Evolutionary conservation across 441 rosid genomes (phyloP).

Genomic region (Populus trichocarpa): DNA sequence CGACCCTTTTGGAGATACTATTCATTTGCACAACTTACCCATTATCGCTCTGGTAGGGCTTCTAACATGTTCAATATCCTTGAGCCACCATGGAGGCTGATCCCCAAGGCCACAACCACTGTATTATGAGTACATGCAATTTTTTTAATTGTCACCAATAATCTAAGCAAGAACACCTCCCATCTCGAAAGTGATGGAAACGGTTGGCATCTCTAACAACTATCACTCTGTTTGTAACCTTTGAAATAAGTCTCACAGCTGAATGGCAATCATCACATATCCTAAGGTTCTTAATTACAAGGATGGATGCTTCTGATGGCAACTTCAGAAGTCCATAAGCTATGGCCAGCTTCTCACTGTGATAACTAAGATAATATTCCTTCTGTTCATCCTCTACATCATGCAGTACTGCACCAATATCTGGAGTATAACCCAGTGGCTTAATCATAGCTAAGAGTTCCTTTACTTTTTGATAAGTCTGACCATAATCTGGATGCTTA

Average conservation of each 20-base stretch:
- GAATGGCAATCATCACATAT: conserved; percentile 89
- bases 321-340: conserved; percentile 69
- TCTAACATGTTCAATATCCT: background rate
- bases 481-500: conserved; percentile 52
- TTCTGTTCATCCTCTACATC: conserved; percentile 88
- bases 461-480: conserved; percentile 51
- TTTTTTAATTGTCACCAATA: conserved; percentile 50
- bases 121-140: background rate
- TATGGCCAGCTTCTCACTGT: conserved; percentile 86
- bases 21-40: background rate
- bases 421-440: conserved; percentile 64
- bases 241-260: conserved; percentile 73
- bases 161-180: conserved; percentile 63
- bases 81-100: background rate
- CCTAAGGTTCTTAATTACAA: conserved; percentile 70
- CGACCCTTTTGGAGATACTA: background rate
- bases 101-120: background rate
- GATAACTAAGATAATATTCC: conserved; percentile 60
- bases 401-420: conserved; percentile 52
- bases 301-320: conserved; percentile 52
- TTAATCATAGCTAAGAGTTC: conserved; percentile 57
- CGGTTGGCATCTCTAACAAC: conserved; percentile 76
- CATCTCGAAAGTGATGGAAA: conserved; percentile 72
- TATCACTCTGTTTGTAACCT: conserved; percentile 44
- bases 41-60: background rate